phyloP scores from a whole-genome alignment of 768 basidiomycete species.

The Podaxis sp. region DNA sequence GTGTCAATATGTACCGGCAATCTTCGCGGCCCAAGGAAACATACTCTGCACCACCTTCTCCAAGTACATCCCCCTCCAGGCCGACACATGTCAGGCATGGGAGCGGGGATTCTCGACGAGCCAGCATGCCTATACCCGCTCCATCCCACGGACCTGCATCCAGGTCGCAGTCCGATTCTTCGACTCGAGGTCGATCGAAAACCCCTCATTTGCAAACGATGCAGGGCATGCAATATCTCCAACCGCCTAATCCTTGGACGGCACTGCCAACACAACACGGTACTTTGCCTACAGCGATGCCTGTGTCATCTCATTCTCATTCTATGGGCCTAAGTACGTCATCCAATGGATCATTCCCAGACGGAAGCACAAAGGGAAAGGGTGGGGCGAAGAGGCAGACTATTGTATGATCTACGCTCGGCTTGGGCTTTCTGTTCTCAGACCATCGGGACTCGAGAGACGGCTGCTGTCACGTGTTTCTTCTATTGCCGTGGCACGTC shows the following conservation, averaged over 20 bases:
- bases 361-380: neutral
- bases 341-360: neutral
- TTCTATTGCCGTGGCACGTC: neutral
- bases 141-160: conserved; percentile 15
- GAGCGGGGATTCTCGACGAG: conserved; percentile 26
- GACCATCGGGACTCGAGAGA: neutral
- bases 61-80: conserved; percentile 13
- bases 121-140: conserved; percentile 19
- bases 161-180: conserved; percentile 20
- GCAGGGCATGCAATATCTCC: conserved; percentile 21
- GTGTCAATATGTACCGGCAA: conserved; percentile 20
- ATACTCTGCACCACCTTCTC: conserved; percentile 17
- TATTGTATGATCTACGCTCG: neutral
- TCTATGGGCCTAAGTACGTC: neutral
- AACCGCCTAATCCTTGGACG: conserved; percentile 40
- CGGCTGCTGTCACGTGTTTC: neutral
- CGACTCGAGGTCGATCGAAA: conserved; percentile 26
- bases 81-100: conserved; percentile 21
- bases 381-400: conserved; percentile 3
- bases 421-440: neutral
- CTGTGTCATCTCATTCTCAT: conserved; percentile 18
- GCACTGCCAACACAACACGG: conserved; percentile 37
- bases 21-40: conserved; percentile 19
- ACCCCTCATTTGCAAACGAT: conserved; percentile 18
- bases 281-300: conserved; percentile 26